phyloP scores from a whole-genome alignment of 2,329 filamentous ascomycete genomes.

The Talaromyces sp. region DNA sequence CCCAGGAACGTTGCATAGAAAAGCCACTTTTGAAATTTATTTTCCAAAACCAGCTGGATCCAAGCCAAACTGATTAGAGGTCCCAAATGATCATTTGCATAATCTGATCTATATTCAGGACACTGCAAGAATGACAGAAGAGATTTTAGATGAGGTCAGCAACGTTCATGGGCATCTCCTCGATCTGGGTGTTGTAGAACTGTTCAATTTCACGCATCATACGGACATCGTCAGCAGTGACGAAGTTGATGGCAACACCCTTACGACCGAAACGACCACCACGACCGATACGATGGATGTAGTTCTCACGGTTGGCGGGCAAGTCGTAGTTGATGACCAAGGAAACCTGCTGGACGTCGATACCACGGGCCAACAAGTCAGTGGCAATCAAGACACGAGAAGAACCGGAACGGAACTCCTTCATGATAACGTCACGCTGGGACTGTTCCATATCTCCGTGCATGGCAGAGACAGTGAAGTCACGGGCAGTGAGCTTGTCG shows the following conservation, averaged over 20 bases:
- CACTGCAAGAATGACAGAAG: constrained; percentile 22
- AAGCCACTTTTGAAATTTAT: constrained; percentile 36
- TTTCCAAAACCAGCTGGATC: constrained; percentile 21
- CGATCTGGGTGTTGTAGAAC: constrained; percentile 99
- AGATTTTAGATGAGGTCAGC: constrained; percentile 51
- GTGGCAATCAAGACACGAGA: constrained; percentile 98
- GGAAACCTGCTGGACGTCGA: constrained; percentile 99
- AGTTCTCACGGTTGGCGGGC: constrained; percentile 98
- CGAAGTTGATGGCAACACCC: constrained; percentile 99
- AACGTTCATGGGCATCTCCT: constrained; percentile 99
- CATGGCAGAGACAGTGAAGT: constrained; percentile 99
- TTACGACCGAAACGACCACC: constrained; percentile 99
- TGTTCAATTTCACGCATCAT: constrained; percentile 99
- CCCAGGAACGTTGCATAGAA: constrained; percentile 32
- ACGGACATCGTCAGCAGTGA: constrained; percentile 96
- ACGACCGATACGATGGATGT: constrained; percentile 99
- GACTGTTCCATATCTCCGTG: constrained; percentile 99
- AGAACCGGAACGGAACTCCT: constrained; percentile 99
- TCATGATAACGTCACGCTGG: constrained; percentile 99
- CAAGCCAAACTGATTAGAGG: constrained; percentile 17
- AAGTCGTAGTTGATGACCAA: constrained; percentile 99
- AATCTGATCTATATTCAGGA: constrained; percentile 8
- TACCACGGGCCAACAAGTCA: constrained; percentile 96
- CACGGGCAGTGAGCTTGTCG: constrained; percentile 95
- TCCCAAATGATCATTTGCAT: constrained; percentile 13